These are phyloP conservation scores for Rutstroemia sp. DNA, from an alignment of 2,329 filamentous ascomycete species.

Conservation along the genomic window DNA sequence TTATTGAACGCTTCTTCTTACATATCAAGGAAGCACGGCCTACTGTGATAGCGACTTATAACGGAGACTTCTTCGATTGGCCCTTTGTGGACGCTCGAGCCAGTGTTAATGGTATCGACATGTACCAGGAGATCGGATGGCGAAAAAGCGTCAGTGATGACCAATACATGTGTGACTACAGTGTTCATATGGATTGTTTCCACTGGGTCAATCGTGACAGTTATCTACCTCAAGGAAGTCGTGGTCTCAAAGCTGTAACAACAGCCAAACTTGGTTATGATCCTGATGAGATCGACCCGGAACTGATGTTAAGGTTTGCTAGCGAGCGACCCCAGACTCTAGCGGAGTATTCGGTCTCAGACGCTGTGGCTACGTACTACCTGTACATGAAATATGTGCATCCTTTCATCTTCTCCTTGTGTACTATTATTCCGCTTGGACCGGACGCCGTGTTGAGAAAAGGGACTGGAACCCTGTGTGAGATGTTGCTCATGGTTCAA, in stretches of 20 bases:
- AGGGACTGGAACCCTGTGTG: slow-evolving; percentile 95
- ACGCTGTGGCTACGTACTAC: slow-evolving; percentile 97
- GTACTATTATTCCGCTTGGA: slow-evolving; percentile 88
- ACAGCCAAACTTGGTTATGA: slow-evolving; percentile 98
- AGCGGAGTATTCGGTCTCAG: slow-evolving; percentile 96
- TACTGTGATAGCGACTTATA: slow-evolving; percentile 99
- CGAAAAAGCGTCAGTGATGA: slow-evolving; percentile 82
- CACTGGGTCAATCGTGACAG: slow-evolving; percentile 99
- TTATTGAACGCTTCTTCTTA: slow-evolving; percentile 87
- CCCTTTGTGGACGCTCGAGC: slow-evolving; percentile 93
- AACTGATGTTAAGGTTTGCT: slow-evolving; percentile 92
- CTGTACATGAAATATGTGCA: slow-evolving; percentile 99
- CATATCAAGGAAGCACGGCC: slow-evolving; percentile 93
- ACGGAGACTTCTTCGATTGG: slow-evolving; percentile 99
- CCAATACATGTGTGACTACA: slow-evolving; percentile 92
- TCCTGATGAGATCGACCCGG: slow-evolving; percentile 93
- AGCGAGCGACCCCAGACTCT: slow-evolving; percentile 86
- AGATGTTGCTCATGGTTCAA: slow-evolving; percentile 99
- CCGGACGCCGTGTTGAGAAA: slow-evolving; percentile 91
- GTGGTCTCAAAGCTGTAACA: slow-evolving; percentile 94
- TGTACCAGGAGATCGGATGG: slow-evolving; percentile 98
- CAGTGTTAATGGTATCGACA: slow-evolving; percentile 91
- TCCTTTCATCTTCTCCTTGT: slow-evolving; percentile 97
- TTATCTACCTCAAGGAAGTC: slow-evolving; percentile 93
- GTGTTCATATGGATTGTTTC: slow-evolving; percentile 98